Evolutionary conservation across 805 yeast genomes (phyloP).

Genomic region (Saccharomycopsis sp.): DNA sequence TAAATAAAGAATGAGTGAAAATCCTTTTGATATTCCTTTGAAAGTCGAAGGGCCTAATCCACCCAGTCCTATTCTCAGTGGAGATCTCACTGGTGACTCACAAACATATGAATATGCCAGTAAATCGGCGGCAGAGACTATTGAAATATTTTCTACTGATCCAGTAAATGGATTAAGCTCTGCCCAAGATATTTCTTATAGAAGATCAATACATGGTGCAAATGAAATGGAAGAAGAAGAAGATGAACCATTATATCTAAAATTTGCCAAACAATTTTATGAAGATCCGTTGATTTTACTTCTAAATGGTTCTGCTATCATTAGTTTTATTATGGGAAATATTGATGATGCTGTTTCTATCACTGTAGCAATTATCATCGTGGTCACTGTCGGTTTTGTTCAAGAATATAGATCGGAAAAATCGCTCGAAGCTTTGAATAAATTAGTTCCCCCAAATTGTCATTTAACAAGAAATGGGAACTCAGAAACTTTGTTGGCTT

Average conservation of each 20-base stretch:
- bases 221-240: slow-evolving; percentile 75
- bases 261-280: slow-evolving; percentile 71
- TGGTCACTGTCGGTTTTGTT: slow-evolving; percentile 93
- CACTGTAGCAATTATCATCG: slow-evolving; percentile 83
- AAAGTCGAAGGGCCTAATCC: no score
- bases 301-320: slow-evolving; percentile 79
- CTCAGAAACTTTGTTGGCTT: slow-evolving; percentile 74
- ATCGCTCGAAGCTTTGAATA: slow-evolving; percentile 84
- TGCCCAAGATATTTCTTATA: slow-evolving; percentile 56
- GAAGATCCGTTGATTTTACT: slow-evolving; percentile 86
- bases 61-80: no score
- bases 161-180: slow-evolving; percentile 48
- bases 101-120: slow-evolving; percentile 61
- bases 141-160: slow-evolving; percentile 53
- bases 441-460: slow-evolving; percentile 94
- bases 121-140: slow-evolving; percentile 58
- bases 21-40: slow-evolving; percentile 26
- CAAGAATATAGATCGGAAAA: slow-evolving; percentile 96
- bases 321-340: slow-evolving; percentile 91
- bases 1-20: slow-evolving; percentile 22
- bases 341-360: slow-evolving; percentile 92
- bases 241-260: slow-evolving; percentile 57
- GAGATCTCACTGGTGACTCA: no score
- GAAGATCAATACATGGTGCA: slow-evolving; percentile 68
- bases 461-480: slow-evolving; percentile 77